Base-by-base conservation (phyloP, 2,329 filamentous ascomycete species). In the Xylaria sp. region DNA sequence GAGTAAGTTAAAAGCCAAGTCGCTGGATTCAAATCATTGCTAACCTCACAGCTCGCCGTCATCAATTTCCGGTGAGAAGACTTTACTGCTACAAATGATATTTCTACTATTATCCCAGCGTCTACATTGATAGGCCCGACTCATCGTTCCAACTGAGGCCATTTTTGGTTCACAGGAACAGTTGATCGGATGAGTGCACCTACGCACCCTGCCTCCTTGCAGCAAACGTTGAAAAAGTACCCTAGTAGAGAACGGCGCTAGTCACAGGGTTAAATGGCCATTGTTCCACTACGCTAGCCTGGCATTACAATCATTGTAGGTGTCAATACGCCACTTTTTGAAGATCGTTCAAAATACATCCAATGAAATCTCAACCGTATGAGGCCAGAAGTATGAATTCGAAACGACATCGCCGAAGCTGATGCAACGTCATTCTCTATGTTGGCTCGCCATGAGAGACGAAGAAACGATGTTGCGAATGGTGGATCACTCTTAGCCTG, bases 21-120 rank as follows among this genome's bases (percentile, higher is more conserved):
- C 15, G 5, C 18, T 18, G 50, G 25, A 28, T 56, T 18, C 20
- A 25, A 41, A 39, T 15, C 18, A 18, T n/a, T 63, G 34, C 74
- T 78, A 44, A 77, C 69, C 12, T 23, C 34, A 8, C 64, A 84
- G 84, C 82, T 87, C 73, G 85, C 85, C 41, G 81, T 87, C 44
- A 86, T 87, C 68, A 85, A 84, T 74, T 86, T 86, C 69, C 81
- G 83, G 74, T 80, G 79, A 80, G 83, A 18, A 66, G 31, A n/a
- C 51, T 56, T 13, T 15, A 44, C 20, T 37, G 62, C 44, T 13
- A 60, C 44, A 20, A 4, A 50, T 28, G 28, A 39, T 62, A 41
- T 50, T 48, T 48, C 5, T 41, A 63, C 54, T 25, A 59, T 46
- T 67, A 39, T 50, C 34, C 31, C 1, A 46, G 18, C 44, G 39